Conservation (phyloP, 2,329 filamentous ascomycete species). For the Bretziella fagacearum region DNA sequence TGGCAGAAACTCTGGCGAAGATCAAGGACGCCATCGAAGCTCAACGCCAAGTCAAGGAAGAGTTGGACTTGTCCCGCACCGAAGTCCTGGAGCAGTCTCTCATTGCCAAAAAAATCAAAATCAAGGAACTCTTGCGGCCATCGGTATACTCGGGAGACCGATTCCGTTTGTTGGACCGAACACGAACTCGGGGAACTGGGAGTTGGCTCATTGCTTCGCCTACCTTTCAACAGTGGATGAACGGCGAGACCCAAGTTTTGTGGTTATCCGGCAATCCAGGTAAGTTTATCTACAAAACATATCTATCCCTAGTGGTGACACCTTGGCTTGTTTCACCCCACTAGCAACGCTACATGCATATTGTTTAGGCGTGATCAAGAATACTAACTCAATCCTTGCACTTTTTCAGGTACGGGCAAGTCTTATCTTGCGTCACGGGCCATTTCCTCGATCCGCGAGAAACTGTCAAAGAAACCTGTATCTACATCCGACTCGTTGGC, state of each 20-base stretch:
- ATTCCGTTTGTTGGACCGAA: slow-evolving; percentile 26
- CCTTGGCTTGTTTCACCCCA: background rate
- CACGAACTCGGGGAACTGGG: slow-evolving; percentile 26
- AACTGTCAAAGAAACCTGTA: slow-evolving; percentile 19
- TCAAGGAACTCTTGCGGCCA: slow-evolving; percentile 26
- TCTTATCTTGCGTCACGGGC: slow-evolving; percentile 29
- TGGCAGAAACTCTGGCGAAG: slow-evolving; percentile 27
- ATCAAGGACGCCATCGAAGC: slow-evolving; percentile 24
- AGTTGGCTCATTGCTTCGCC: slow-evolving; percentile 29
- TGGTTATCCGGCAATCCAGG: slow-evolving; percentile 30
- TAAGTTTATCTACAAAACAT: slow-evolving; percentile 15
- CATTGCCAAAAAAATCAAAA: slow-evolving; percentile 22
- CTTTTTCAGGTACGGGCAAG: slow-evolving; percentile 27
- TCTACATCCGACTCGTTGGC: slow-evolving; percentile 20
- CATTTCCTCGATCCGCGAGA: slow-evolving; percentile 25
- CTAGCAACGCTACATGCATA: background rate
- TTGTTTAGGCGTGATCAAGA: background rate
- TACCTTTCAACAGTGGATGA: slow-evolving; percentile 25
- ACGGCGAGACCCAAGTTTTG: slow-evolving; percentile 24
- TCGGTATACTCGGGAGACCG: slow-evolving; percentile 28
- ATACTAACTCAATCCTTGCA: slow-evolving; percentile 1
- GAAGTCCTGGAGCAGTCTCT: slow-evolving; percentile 23
- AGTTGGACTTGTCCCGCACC: slow-evolving; percentile 21
- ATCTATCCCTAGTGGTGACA: too few species aligned
- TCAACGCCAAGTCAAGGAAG: slow-evolving; percentile 23